These are phyloP conservation scores for Cupressus sempervirens DNA, from an alignment of 75 land plant species.

Conservation along the genomic window DNA sequence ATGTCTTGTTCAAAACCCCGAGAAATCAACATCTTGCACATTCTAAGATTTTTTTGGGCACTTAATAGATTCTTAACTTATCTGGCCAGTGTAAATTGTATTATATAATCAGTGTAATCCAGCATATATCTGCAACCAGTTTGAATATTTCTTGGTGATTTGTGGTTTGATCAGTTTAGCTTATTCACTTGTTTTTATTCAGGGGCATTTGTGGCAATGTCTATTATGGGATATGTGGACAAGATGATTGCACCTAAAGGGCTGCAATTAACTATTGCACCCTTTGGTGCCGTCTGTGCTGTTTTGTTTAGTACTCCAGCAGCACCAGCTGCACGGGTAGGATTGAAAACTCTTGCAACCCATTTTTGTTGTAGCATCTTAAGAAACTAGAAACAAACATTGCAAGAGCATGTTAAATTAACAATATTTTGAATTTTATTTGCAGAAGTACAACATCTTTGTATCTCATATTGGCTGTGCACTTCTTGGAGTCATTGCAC, in stretches of 20 bases:
- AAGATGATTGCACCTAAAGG: slow-evolving; percentile 60
- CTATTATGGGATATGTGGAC: slow-evolving; percentile 56
- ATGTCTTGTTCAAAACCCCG: not conserved
- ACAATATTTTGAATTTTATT: not conserved
- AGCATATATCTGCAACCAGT: not conserved
- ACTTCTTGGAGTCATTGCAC: slow-evolving; percentile 60
- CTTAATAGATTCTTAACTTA: not conserved
- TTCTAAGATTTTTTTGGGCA: no score
- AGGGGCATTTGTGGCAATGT: slow-evolving; percentile 89
- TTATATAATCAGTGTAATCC: not conserved
- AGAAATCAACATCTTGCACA: not conserved
- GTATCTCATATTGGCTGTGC: slow-evolving; percentile 79
- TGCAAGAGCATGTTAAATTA: not conserved
- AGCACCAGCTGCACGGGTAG: slow-evolving; percentile 72
- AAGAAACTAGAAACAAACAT: not conserved
- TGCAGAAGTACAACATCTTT: slow-evolving; percentile 89
- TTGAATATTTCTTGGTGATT: not conserved
- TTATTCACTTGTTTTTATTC: slow-evolving; percentile 7
- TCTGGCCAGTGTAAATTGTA: not conserved
- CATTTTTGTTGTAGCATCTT: not conserved
- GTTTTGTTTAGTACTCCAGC: slow-evolving; percentile 66
- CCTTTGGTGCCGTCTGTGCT: slow-evolving; percentile 82
- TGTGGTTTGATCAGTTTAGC: not conserved
- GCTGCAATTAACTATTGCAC: slow-evolving; percentile 67
- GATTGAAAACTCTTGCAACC: not conserved